Conservation (phyloP, 495 filamentous ascomycete genomes). For the Bryoglossum gracile region DNA sequence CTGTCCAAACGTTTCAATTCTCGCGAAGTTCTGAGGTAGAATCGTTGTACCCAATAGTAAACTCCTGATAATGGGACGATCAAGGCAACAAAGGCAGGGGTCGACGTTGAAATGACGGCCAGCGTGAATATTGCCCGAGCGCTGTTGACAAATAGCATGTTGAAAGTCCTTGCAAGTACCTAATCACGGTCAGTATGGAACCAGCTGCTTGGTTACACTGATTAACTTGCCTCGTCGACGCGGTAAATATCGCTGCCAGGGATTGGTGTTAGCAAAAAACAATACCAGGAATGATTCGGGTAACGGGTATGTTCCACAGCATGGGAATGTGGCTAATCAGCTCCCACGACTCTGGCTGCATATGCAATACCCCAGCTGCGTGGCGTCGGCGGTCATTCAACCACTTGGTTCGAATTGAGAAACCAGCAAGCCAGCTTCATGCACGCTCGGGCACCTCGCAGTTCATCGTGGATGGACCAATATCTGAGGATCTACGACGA, state of each 20-base stretch:
- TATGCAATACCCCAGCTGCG: slow-evolving; percentile 22
- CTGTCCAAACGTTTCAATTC: slow-evolving; percentile 96
- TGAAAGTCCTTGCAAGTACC: slow-evolving; percentile 84
- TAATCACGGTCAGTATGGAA: slow-evolving; percentile 14
- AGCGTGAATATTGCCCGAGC: slow-evolving; percentile 82
- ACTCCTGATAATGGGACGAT: slow-evolving; percentile 73
- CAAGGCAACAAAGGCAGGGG: slow-evolving; percentile 72
- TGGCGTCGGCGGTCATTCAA: neutral
- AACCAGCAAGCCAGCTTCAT: neutral
- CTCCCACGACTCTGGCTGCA: slow-evolving; percentile 5
- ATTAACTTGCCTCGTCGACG: slow-evolving; percentile 61
- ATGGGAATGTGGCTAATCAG: slow-evolving; percentile 16
- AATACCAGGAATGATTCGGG: slow-evolving; percentile 9
- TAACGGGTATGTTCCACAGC: slow-evolving; percentile 21
- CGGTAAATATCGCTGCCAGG: slow-evolving; percentile 76
- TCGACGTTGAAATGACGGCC: slow-evolving; percentile 71
- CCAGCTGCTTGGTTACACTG: slow-evolving; percentile 1
- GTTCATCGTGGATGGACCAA: neutral
- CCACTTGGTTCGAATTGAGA: slow-evolving; percentile 7
- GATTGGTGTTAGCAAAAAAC: slow-evolving; percentile 22
- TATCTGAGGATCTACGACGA: neutral
- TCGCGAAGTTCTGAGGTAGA: slow-evolving; percentile 92
- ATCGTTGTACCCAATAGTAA: slow-evolving; percentile 92
- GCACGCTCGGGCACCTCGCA: slow-evolving; percentile 8
- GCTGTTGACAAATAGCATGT: slow-evolving; percentile 88